Evolutionary conservation across 768 basidiomycete genomes (phyloP).

Genomic region (Sporobolomyces roseus): DNA sequence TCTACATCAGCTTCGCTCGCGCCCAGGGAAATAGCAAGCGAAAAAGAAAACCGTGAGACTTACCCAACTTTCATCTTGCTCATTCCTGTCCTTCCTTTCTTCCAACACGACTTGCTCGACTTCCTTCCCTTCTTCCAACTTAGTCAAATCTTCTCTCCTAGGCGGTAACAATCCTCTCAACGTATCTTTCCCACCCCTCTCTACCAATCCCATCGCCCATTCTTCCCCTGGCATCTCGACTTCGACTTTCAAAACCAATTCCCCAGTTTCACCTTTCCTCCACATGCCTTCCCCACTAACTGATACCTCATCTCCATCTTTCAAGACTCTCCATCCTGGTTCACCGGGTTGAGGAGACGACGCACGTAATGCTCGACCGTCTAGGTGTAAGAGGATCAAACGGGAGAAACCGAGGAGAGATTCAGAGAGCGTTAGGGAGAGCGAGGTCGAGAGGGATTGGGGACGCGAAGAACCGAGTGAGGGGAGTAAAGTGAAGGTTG

Average conservation of each 20-base stretch:
- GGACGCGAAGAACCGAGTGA: slow-evolving; percentile 53
- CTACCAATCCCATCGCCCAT: slow-evolving; percentile 69
- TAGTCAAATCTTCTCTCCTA: slow-evolving; percentile 69
- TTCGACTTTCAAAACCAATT: slow-evolving; percentile 74
- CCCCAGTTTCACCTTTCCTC: slow-evolving; percentile 64
- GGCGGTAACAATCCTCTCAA: slow-evolving; percentile 68
- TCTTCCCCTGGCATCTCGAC: slow-evolving; percentile 80
- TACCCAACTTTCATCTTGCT: slow-evolving; percentile 25
- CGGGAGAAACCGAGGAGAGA: slow-evolving; percentile 92
- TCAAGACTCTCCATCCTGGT: slow-evolving; percentile 57
- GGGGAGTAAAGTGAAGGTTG: slow-evolving; percentile 67
- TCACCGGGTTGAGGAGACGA: slow-evolving; percentile 64
- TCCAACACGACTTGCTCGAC: slow-evolving; percentile 52
- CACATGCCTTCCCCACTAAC: slow-evolving; percentile 87
- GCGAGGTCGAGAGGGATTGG: slow-evolving; percentile 70
- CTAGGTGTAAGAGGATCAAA: slow-evolving; percentile 82
- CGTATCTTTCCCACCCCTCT: slow-evolving; percentile 59
- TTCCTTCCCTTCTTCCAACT: slow-evolving; percentile 67
- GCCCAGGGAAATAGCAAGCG: too few relatives aligned
- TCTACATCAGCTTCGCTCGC: too few relatives aligned
- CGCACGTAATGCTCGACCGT: slow-evolving; percentile 83
- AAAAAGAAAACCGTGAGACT: too few relatives aligned
- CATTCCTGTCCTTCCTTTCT: slow-evolving; percentile 5
- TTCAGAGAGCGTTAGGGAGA: slow-evolving; percentile 86
- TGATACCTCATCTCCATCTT: slow-evolving; percentile 67